Evolutionary conservation across 1,139 yeast species (phyloP).

Genomic region (Blastobotrys elegans): DNA sequence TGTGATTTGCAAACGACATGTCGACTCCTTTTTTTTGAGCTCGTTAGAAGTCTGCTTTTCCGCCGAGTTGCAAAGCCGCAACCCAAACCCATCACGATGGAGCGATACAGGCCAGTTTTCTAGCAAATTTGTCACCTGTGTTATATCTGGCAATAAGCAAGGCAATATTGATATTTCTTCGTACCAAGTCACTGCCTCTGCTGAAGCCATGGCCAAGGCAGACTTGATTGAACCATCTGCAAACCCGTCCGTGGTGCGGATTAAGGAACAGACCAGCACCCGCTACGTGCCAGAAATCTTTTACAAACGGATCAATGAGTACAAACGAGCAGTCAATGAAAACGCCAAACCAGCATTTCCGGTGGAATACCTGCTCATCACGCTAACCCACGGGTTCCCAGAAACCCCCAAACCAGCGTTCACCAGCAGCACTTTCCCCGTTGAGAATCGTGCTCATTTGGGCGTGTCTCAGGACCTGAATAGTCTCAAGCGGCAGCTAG

Average conservation of each 20-base stretch:
- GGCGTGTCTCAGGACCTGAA: constrained; percentile 68
- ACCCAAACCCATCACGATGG: constrained; percentile 66
- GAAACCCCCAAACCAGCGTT: constrained; percentile 48
- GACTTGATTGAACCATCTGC: constrained; percentile 84
- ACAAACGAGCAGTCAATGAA: constrained; percentile 77
- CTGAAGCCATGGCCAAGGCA: constrained; percentile 84
- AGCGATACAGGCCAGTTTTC: constrained; percentile 65
- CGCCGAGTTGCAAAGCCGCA: constrained; percentile 63
- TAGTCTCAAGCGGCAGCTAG: constrained; percentile 47
- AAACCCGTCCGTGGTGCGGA: constrained; percentile 82
- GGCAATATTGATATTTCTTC: constrained; percentile 90
- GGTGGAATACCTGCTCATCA: constrained; percentile 82
- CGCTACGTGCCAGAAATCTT: constrained; percentile 94
- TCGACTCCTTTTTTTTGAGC: constrained; percentile 81
- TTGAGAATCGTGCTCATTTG: constrained; percentile 72
- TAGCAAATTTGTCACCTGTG: constrained; percentile 91
- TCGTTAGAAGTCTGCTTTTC: constrained; percentile 86
- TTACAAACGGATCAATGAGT: constrained; percentile 80
- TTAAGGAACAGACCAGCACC: constrained; percentile 62
- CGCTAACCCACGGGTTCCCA: constrained; percentile 92
- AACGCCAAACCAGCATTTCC: constrained; percentile 97
- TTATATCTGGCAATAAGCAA: constrained; percentile 74
- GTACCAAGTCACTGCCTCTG: constrained; percentile 83
- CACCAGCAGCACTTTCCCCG: constrained; percentile 51
- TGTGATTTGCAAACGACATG: constrained; percentile 89